Evolutionary conservation across 805 yeast species (phyloP).

Genomic region (Schwanniomyces polymorphus): DNA sequence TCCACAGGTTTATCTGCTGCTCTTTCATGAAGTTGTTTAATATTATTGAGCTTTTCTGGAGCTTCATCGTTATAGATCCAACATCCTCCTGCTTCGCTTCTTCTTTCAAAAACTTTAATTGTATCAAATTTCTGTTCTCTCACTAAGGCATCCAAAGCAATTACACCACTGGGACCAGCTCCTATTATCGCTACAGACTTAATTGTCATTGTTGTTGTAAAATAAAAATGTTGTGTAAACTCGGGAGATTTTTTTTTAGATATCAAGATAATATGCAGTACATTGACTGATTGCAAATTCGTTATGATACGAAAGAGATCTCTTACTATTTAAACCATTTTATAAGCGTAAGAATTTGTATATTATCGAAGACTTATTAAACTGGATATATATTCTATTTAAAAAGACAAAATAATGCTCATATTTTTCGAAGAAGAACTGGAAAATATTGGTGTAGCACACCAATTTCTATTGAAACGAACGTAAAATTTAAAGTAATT

Average conservation of each 20-base stretch:
- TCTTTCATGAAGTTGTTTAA: conserved; percentile 5
- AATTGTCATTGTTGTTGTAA: conserved; percentile 4
- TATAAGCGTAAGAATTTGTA: no score
- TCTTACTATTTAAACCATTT: no score
- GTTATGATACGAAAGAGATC: no score
- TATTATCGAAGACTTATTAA: no score
- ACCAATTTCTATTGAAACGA: no score
- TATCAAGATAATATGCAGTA: no score
- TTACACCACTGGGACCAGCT: conserved; percentile 51
- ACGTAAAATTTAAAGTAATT: no score
- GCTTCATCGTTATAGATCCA: conserved; percentile 36
- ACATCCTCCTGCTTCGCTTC: conserved; percentile 42
- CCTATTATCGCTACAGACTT: conserved; percentile 45
- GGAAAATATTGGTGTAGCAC: no score
- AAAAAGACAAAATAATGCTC: no score
- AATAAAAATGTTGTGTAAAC: neutral
- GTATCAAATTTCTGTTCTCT: conserved; percentile 31
- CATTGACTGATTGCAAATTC: no score
- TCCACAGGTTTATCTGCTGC: conserved; percentile 10
- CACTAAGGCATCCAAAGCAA: conserved; percentile 37
- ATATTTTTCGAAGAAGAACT: no score
- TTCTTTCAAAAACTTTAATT: conserved; percentile 42
- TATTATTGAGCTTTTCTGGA: conserved; percentile 15
- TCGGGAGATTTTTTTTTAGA: neutral
- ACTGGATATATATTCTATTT: no score